Percentiles rank a stretch among this genome's conserved stretches.
Evolutionary conservation across 441 rosid genomes (phyloP).

Genomic region (Mallotus japonicus): DNA sequence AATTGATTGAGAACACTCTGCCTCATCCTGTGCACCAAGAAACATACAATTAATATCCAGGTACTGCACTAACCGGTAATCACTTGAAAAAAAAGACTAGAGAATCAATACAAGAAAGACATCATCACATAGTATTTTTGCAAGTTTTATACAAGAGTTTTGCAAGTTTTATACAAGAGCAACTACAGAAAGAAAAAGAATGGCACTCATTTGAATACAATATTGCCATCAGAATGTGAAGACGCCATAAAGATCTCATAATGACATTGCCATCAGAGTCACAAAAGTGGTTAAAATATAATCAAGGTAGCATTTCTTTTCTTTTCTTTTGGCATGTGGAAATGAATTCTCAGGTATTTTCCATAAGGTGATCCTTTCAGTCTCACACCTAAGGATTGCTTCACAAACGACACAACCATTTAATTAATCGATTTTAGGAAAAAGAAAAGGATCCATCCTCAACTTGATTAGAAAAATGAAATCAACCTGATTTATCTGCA

Average conservation of each 20-base stretch:
- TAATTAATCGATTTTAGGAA: not conserved
- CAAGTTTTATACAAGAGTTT: not conserved
- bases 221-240: not conserved
- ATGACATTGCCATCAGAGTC: no score
- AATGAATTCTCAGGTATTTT: no score
- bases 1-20: constrained; percentile 39
- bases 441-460: no score
- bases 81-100: not conserved
- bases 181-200: not conserved
- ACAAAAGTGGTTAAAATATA: no score
- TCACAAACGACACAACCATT: not conserved
- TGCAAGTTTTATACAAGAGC: not conserved
- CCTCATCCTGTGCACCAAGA: constrained; percentile 55
- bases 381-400: not conserved
- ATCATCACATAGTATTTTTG: not conserved
- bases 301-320: no score
- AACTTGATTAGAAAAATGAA: not conserved
- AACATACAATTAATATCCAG: constrained; percentile 7
- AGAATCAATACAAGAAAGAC: not conserved
- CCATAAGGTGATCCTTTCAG: not conserved
- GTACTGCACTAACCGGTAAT: not conserved
- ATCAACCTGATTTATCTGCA: not conserved
- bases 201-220: not conserved
- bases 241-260: not conserved
- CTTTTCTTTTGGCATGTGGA: no score